phyloP scores from a whole-genome alignment of 495 filamentous ascomycete genomes.

The Penicillium cosmopolitanum region DNA sequence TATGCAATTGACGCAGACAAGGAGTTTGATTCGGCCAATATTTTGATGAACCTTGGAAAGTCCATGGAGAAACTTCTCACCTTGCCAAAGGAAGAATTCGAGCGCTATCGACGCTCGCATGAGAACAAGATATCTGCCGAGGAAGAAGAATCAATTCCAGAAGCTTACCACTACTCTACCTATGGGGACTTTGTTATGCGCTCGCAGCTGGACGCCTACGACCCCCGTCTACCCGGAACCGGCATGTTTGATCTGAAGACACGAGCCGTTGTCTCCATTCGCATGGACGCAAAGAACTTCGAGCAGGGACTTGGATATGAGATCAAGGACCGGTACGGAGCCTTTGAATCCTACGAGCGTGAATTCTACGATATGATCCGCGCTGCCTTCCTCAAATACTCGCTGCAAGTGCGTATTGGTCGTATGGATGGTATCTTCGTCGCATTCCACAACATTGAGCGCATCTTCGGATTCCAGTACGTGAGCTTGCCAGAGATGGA shows the following conservation, averaged over 20 bases:
- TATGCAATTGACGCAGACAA: conserved; percentile 99
- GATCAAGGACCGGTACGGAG: conserved; percentile 71
- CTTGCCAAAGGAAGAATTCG: conserved; percentile 74
- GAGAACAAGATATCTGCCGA: conserved; percentile 64
- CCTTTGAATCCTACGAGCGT: conserved; percentile 88
- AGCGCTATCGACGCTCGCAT: conserved; percentile 73
- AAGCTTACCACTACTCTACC: conserved; percentile 87
- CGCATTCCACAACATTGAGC: conserved; percentile 93
- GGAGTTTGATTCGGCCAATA: conserved; percentile 81
- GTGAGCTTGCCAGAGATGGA: conserved; percentile 88
- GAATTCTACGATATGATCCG: conserved; percentile 98
- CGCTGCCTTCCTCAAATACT: conserved; percentile 94
- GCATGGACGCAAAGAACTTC: conserved; percentile 76
- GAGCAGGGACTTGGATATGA: conserved; percentile 85
- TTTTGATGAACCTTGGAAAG: conserved; percentile 87
- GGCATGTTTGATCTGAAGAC: conserved; percentile 99
- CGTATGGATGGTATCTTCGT: conserved; percentile 99
- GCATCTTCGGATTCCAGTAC: conserved; percentile 98
- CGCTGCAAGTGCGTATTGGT: conserved; percentile 91
- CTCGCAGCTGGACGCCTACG: conserved; percentile 92
- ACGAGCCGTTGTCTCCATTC: conserved; percentile 84
- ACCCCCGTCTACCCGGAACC: conserved; percentile 81
- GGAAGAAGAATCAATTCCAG: conserved; percentile 65
- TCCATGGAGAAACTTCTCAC: conserved; percentile 98
- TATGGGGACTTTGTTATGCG: conserved; percentile 92